phyloP scores from a whole-genome alignment of 2,329 filamentous ascomycete species.

The Hymenoscyphus scutula region DNA sequence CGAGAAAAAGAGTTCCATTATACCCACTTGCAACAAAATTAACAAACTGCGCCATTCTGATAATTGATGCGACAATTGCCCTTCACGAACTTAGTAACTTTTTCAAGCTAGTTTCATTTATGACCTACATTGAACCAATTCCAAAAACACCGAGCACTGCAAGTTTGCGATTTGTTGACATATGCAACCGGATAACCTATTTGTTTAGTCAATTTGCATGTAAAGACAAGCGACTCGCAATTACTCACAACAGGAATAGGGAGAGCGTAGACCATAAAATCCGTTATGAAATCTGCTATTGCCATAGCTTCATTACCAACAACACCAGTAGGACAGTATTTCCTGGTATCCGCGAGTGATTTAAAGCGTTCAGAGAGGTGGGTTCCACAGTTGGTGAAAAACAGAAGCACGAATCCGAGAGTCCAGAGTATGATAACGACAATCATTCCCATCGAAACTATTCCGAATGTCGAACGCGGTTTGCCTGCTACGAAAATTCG shows the following conservation, averaged over 20 bases:
- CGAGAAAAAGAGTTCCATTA: not conserved
- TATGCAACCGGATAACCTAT: not conserved
- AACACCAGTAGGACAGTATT: not conserved
- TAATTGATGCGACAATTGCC: not conserved
- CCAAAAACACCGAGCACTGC: conserved; percentile 5
- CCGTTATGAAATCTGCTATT: conserved; percentile 4
- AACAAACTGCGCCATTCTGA: not conserved
- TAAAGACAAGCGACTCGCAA: not conserved
- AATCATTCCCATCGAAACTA: not conserved
- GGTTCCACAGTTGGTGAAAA: not conserved
- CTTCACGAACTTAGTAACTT: not conserved
- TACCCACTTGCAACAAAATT: not conserved
- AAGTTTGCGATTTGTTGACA: conserved; percentile 1
- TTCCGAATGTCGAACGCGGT: not conserved
- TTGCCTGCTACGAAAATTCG: conserved; percentile 4
- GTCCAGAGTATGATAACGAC: conserved; percentile 6
- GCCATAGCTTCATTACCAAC: not conserved
- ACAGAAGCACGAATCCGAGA: not conserved
- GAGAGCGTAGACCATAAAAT: not conserved
- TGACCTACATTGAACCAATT: conserved; percentile 5
- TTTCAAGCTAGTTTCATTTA: not conserved
- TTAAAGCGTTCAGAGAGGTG: not conserved
- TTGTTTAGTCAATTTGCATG: not conserved
- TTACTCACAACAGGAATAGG: conserved; percentile 3
- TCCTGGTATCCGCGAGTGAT: not conserved